Evolutionary conservation across 2,329 filamentous ascomycete species (phyloP).

Genomic region (Aureobasidium sp.): DNA sequence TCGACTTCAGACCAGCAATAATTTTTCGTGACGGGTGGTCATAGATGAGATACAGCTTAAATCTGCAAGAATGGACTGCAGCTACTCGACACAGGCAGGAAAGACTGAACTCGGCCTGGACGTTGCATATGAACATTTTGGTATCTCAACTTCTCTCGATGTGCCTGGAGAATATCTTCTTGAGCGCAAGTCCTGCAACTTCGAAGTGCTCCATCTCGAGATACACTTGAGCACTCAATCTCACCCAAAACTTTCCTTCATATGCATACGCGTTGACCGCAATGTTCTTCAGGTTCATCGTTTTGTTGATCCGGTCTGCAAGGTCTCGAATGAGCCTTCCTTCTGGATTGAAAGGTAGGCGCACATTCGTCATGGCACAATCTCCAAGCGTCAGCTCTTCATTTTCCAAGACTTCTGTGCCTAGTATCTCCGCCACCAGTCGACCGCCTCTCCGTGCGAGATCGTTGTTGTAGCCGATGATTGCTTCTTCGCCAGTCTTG

Average conservation of each 20-base stretch:
- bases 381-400: constrained; percentile 23
- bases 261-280: constrained; percentile 60
- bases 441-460: constrained; percentile 57
- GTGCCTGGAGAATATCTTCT: too few species aligned
- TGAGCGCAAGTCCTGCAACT: constrained; percentile 43
- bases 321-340: constrained; percentile 23
- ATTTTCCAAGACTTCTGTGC: constrained; percentile 66
- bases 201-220: constrained; percentile 72
- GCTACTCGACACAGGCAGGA: too few species aligned
- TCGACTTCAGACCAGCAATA: too few species aligned
- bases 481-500: constrained; percentile 54
- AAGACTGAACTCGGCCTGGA: too few species aligned
- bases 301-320: constrained; percentile 31
- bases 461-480: constrained; percentile 53
- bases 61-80: too few species aligned
- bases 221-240: constrained; percentile 76
- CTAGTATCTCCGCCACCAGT: constrained; percentile 52
- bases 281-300: constrained; percentile 47
- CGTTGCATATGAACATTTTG: too few species aligned
- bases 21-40: too few species aligned
- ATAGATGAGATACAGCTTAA: too few species aligned
- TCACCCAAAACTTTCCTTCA: constrained; percentile 54
- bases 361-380: constrained; percentile 65
- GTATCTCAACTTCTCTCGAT: too few species aligned
- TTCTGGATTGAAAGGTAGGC: constrained; percentile 52